Evolutionary conservation across 495 filamentous ascomycete species (phyloP).

Genomic region (Annulohypoxylon maeteangense): DNA sequence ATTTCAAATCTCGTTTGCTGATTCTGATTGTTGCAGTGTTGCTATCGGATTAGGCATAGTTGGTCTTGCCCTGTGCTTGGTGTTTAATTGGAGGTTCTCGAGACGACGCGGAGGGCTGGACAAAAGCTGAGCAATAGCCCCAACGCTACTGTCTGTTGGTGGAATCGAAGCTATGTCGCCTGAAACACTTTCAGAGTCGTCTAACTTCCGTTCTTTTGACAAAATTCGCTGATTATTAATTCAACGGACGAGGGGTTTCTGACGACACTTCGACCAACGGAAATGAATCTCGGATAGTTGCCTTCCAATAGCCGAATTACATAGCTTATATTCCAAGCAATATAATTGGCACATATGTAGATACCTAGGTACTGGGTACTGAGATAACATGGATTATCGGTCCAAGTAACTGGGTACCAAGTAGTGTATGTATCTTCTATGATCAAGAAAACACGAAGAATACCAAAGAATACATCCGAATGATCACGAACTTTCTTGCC

Average conservation of each 20-base stretch:
- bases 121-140: not conserved
- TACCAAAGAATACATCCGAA: not conserved
- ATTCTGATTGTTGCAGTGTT: slow-evolving; percentile 23
- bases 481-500: not conserved
- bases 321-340: not conserved
- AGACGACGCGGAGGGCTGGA: slow-evolving; percentile 22
- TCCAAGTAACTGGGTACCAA: not conserved
- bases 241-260: slow-evolving; percentile 1
- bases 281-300: slow-evolving; percentile 9
- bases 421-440: not conserved
- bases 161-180: not conserved
- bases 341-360: slow-evolving; percentile 8
- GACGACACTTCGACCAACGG: not conserved
- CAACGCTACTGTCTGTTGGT: not conserved
- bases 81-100: slow-evolving; percentile 46
- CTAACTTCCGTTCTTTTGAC: not conserved
- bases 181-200: not conserved
- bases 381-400: not conserved
- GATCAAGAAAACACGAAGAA: not conserved
- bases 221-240: slow-evolving; percentile 8
- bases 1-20: slow-evolving; percentile 1
- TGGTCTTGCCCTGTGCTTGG: slow-evolving; percentile 38
- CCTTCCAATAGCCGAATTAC: not conserved
- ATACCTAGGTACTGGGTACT: too few relatives aligned
- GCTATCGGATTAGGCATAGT: slow-evolving; percentile 42